A percentile compares a stretch with the other conserved stretches of the same genome.
phyloP scores from a whole-genome alignment of 352 stramenopile species.

The Globisporangium rhizosaccharum region DNA sequence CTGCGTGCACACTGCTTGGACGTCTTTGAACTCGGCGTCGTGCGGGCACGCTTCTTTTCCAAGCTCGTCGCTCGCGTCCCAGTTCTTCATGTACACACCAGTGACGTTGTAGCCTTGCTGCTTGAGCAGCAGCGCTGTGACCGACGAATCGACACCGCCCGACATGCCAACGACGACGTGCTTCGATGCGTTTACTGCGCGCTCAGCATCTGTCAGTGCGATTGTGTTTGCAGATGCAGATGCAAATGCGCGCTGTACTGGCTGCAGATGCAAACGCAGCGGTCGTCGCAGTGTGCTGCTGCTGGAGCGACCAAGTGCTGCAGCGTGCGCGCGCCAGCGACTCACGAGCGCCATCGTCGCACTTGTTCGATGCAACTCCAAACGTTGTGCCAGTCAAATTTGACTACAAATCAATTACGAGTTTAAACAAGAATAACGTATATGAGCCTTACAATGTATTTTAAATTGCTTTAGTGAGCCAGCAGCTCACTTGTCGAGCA shows the following conservation, averaged over 20 bases:
- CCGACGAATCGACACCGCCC: slow-evolving; percentile 97
- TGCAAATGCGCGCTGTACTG: not conserved
- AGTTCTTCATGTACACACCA: slow-evolving; percentile 99
- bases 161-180: slow-evolving; percentile 96
- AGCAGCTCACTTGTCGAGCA: too few relatives aligned
- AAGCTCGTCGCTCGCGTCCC: slow-evolving; percentile 93
- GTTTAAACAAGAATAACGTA: too few relatives aligned
- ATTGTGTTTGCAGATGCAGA: not conserved
- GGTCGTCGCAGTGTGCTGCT: too few relatives aligned
- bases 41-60: slow-evolving; percentile 74
- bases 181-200: slow-evolving; percentile 27
- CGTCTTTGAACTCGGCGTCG: slow-evolving; percentile 92
- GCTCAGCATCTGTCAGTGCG: not conserved
- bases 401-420: not conserved
- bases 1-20: slow-evolving; percentile 88
- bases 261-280: too few relatives aligned
- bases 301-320: not conserved
- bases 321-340: not conserved
- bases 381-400: not conserved
- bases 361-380: not conserved
- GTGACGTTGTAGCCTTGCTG: slow-evolving; percentile 89
- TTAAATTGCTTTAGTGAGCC: too few relatives aligned
- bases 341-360: not conserved
- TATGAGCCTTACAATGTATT: too few relatives aligned
- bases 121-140: slow-evolving; percentile 90